Evolutionary conservation across 345 rosid species (phyloP).

Genomic region (Bruguiera gymnorhiza): DNA sequence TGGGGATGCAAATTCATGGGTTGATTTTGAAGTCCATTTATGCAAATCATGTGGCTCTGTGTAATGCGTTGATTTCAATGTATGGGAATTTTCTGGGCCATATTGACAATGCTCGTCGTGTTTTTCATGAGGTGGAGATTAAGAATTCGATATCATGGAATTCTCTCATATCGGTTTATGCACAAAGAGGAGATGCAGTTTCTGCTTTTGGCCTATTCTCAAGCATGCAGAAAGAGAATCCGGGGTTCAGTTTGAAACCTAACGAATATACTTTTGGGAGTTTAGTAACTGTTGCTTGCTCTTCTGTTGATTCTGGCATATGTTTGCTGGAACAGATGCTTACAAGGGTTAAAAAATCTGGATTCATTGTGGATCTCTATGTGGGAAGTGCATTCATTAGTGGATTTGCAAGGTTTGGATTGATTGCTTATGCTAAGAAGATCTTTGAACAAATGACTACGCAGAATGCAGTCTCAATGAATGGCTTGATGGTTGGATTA

Average conservation of each 20-base stretch:
- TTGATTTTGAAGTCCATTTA: conserved; percentile 48
- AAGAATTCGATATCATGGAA: conserved; percentile 72
- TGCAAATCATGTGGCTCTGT: conserved; percentile 51
- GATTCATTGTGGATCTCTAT: conserved; percentile 62
- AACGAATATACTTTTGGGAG: conserved; percentile 88
- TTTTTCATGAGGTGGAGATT: conserved; percentile 57
- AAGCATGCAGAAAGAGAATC: conserved; percentile 49
- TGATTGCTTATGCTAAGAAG: conserved; percentile 48
- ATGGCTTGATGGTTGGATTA: conserved; percentile 86
- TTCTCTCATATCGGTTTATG: conserved; percentile 64
- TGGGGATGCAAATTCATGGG: conserved; percentile 81
- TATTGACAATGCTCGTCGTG: conserved; percentile 40
- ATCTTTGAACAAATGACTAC: conserved; percentile 58
- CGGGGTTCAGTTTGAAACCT: conserved; percentile 41
- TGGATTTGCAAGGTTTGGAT: conserved; percentile 71
- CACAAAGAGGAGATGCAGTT: conserved; percentile 48
- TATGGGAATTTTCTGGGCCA: conserved; percentile 53
- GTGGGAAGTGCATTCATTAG: conserved; percentile 85
- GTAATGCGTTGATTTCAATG: conserved; percentile 73
- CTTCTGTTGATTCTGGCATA: conserved; percentile 43
- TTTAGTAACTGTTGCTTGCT: conserved; percentile 65
- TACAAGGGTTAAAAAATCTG: conserved; percentile 55
- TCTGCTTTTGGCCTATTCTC: conserved; percentile 63
- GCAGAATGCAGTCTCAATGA: conserved; percentile 69
- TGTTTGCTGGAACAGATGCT: conserved; percentile 74